Evolutionary conservation across 2,329 filamentous ascomycete species (phyloP).

Genomic region (Ramichloridium luteum): DNA sequence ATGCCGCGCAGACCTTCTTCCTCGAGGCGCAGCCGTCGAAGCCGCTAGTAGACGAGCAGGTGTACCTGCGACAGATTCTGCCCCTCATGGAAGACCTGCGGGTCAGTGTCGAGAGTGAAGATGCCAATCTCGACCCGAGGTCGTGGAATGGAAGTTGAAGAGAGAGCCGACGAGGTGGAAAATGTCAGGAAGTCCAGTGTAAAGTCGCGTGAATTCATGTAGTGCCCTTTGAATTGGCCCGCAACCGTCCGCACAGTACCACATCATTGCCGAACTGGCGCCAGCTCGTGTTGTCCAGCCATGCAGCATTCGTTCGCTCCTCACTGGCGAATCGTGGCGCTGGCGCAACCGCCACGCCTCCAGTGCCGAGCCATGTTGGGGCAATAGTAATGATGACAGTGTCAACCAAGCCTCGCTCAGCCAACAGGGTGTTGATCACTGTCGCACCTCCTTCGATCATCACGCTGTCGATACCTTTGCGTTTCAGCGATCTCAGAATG

Average conservation of each 20-base stretch:
- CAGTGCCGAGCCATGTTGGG: conserved; percentile 76
- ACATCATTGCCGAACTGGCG: conserved; percentile 70
- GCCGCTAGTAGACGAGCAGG: conserved; percentile 23
- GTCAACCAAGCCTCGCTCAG: conserved; percentile 49
- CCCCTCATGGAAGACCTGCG: conserved; percentile 27
- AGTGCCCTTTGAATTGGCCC: too few relatives aligned
- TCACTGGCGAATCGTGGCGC: conserved; percentile 41
- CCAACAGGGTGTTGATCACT: conserved; percentile 71
- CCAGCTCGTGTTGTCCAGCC: conserved; percentile 58
- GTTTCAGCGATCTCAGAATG: conserved; percentile 47
- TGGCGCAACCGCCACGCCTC: conserved; percentile 69
- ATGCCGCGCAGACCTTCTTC: conserved; percentile 18
- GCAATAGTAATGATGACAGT: conserved; percentile 81
- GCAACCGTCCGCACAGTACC: conserved; percentile 59
- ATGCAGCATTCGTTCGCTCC: conserved; percentile 44
- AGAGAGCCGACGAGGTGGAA: too few relatives aligned
- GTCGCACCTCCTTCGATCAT: conserved; percentile 85
- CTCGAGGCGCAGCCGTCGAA: conserved; percentile 22
- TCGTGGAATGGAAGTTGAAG: conserved; percentile 8
- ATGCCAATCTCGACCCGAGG: conserved; percentile 28
- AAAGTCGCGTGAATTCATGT: too few relatives aligned
- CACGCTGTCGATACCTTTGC: conserved; percentile 56
- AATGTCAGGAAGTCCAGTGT: too few relatives aligned
- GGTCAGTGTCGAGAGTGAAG: conserved; percentile 25
- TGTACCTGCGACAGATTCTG: conserved; percentile 27